phyloP scores from a whole-genome alignment of 2,329 filamentous ascomycete species.

The Clonostachys byssicola region DNA sequence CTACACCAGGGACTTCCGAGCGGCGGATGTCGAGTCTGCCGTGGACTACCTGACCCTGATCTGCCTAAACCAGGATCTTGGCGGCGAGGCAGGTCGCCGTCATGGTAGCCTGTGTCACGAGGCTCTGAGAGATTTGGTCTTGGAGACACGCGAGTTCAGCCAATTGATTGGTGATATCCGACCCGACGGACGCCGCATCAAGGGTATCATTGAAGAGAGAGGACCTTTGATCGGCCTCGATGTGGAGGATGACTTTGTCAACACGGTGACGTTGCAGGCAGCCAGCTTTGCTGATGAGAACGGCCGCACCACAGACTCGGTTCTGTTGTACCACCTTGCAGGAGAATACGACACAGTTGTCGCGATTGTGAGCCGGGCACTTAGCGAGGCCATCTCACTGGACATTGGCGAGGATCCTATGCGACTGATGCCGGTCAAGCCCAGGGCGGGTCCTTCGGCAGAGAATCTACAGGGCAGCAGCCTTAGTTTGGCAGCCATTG shows the following conservation, averaged over 20 bases:
- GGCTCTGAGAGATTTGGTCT: constrained; percentile 84
- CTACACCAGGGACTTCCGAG: constrained; percentile 94
- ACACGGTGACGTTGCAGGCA: constrained; percentile 88
- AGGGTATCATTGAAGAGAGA: constrained; percentile 83
- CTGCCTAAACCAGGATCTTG: constrained; percentile 83
- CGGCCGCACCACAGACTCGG: constrained; percentile 87
- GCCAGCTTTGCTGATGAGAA: constrained; percentile 92
- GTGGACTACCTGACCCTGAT: constrained; percentile 92
- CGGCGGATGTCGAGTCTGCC: constrained; percentile 81
- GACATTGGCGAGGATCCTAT: constrained; percentile 80
- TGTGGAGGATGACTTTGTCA: constrained; percentile 80
- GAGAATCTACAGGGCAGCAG: constrained; percentile 39
- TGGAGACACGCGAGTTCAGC: constrained; percentile 97
- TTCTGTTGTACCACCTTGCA: constrained; percentile 89
- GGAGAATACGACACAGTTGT: constrained; percentile 96
- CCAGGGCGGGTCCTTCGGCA: constrained; percentile 46
- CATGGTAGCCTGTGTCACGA: constrained; percentile 86
- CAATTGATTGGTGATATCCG: constrained; percentile 89
- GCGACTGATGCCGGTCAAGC: constrained; percentile 75
- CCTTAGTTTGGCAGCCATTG: constrained; percentile 55
- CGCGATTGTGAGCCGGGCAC: constrained; percentile 78
- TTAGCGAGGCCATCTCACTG: constrained; percentile 84
- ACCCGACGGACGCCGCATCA: constrained; percentile 78
- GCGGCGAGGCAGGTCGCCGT: constrained; percentile 67
- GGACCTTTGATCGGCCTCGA: constrained; percentile 75